phyloP scores from a whole-genome alignment of 345 rosid genomes.

The Ailanthus altissimus region DNA sequence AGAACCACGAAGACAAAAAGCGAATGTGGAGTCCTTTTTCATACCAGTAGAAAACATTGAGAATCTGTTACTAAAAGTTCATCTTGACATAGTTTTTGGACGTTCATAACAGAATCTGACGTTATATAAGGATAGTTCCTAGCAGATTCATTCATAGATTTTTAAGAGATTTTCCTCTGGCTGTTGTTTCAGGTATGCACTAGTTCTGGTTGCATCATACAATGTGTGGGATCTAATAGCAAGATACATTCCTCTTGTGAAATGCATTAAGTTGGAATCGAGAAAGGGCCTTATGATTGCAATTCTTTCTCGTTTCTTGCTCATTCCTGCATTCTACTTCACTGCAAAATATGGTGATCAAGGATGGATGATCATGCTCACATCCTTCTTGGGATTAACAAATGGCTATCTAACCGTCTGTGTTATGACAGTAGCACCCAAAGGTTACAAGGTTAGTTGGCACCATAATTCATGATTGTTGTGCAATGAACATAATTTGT shows the following conservation, averaged over 20 bases:
- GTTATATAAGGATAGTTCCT: too few relatives aligned
- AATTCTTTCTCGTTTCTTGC: conserved; percentile 54
- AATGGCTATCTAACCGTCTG: conserved; percentile 87
- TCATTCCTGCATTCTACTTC: conserved; percentile 86
- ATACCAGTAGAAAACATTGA: too few relatives aligned
- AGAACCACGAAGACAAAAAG: too few relatives aligned
- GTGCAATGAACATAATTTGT: background rate
- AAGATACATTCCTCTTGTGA: conserved; percentile 62
- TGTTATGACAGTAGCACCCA: conserved; percentile 78
- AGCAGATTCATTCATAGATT: background rate
- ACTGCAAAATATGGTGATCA: conserved; percentile 81
- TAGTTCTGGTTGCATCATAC: conserved; percentile 68
- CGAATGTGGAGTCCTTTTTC: too few relatives aligned
- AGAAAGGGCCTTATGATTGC: conserved; percentile 57
- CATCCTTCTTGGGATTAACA: conserved; percentile 66
- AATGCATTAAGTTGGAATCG: conserved; percentile 62
- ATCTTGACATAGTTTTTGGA: too few relatives aligned
- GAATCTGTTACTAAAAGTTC: too few relatives aligned
- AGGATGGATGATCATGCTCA: conserved; percentile 88
- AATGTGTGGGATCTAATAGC: conserved; percentile 68
- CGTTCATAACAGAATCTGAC: too few relatives aligned
- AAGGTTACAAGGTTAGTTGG: conserved; percentile 74
- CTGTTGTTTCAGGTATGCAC: conserved; percentile 55
- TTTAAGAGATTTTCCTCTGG: background rate
- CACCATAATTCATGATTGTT: background rate